Evolutionary conservation across 805 yeast species (phyloP).

Genomic region (Priceomyces medius): DNA sequence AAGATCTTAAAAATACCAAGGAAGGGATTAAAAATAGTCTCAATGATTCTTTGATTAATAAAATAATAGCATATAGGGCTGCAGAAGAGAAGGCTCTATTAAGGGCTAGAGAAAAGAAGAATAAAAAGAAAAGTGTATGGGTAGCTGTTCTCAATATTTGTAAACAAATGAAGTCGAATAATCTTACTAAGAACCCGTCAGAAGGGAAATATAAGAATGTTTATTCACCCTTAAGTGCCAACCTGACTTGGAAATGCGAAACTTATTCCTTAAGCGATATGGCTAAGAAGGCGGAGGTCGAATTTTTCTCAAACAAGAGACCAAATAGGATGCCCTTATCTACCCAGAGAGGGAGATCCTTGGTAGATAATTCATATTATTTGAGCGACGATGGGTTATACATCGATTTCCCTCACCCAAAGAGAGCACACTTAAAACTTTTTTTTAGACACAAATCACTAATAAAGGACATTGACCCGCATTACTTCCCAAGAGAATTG

Average conservation of each 20-base stretch:
- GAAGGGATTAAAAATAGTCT: not conserved
- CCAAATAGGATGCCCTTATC: too few species aligned
- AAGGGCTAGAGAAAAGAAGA: not conserved
- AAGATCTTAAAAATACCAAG: not conserved
- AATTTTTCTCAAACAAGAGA: too few species aligned
- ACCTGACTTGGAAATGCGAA: too few species aligned
- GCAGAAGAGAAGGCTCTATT: not conserved
- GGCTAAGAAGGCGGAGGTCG: too few species aligned
- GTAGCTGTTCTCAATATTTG: too few species aligned
- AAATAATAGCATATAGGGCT: not conserved
- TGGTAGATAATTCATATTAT: slow-evolving; percentile 3
- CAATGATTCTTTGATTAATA: not conserved
- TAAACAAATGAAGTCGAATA: too few species aligned
- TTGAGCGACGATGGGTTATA: slow-evolving; percentile 5
- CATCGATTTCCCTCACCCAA: slow-evolving; percentile 4
- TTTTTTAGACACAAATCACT: slow-evolving; percentile 3
- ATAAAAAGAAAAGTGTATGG: slow-evolving; percentile 1
- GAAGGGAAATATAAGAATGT: too few species aligned
- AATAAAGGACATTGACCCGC: not conserved
- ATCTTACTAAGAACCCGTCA: too few species aligned
- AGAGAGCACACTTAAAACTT: not conserved
- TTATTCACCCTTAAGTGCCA: too few species aligned
- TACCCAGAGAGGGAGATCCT: slow-evolving; percentile 1
- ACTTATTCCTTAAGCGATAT: too few species aligned
- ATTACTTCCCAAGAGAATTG: not conserved